Evolutionary conservation across 2,329 filamentous ascomycete species (phyloP), one percentile per base, ranked within the genome.

Genomic region (Neonectria coccinea): DNA sequence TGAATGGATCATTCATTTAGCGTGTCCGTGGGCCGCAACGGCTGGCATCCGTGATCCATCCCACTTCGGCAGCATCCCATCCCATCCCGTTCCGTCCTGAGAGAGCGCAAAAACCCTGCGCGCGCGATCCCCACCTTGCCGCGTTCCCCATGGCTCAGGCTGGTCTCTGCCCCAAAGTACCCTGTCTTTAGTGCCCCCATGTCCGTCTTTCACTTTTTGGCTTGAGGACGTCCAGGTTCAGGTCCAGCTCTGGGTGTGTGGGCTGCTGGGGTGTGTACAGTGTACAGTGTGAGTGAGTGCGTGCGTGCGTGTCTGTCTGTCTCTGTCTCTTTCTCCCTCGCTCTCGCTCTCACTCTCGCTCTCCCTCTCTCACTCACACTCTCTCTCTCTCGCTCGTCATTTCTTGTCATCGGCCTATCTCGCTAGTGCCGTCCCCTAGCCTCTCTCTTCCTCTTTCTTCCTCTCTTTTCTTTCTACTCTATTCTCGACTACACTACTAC

Each of bases 21-120:
- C 27, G 42, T 31, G 42, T 29, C 25, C 45, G 55, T 45, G 41
- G 59, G 31, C 39, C 54, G 22, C 54, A 36, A 51, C 48, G 47
- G 56, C 51, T 51, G 48, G 33, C 53, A 39, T 39, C 25, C 25
- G 25, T 25, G 25, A 6, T 25, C 36, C 53, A 47, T 66, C 63
- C 59, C 59, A 68, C 64, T 55, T 67, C 58, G 58, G 57, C 51
- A 50, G 56, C 58, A 59, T 67, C 47, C 22, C 58, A 59, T 25
- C 22, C 22, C 22, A 25, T 25, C 25, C 25, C 25, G 25, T 25
- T 5, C 25, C 25, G 25, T 67, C 47, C 54, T 65, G 59, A 65
- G 39, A 65, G 39, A 66, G 59, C 22, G 66, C 69, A 70, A 62
- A 65, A 62, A 65, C 68, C 66, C 66, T 64, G 70, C 42, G 54